Evolutionary conservation across 2,329 filamentous ascomycete genomes (phyloP), one percentile per base, ranked within the genome.

Genomic region (Alternaria consortialis): DNA sequence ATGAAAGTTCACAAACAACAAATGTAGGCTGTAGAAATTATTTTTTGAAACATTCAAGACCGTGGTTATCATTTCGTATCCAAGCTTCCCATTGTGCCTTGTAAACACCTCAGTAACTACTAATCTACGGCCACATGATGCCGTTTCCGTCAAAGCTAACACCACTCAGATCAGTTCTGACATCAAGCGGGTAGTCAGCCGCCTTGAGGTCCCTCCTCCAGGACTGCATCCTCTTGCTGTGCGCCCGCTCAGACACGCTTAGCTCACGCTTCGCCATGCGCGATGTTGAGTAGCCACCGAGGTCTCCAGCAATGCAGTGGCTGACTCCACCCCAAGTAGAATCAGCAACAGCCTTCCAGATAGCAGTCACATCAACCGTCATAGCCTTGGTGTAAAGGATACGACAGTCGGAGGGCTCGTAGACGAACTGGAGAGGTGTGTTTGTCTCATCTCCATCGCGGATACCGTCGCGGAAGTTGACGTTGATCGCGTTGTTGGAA

Each of bases 341-440:
- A 43, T 80, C 77, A 15, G 74, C 76, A 42, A 71, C 76, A 9
- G 80, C 80, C 54, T 80, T 81, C 88, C 88, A 90, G 27, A 86
- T 79, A 7, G 79, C 81, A 2, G 81, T 81, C 2, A 85, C 80
- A 61, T 88, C 81, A 12, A 81, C 77, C 15, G 86, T 77, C 78
- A 87, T 89, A 7, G 82, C 78, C 50, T 82, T 76, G 0, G 88
- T 90, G 64, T 85, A 89, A 67, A 85, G 86, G 25, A 90, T 78
- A 3, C 87, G 81, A 70, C 88, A 90, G 67, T 90, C 86, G 0
- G 88, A 84, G 1, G 86, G 80, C 69, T 89, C 84, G 63, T 87
- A 87, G 3, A 85, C 78, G 69, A 90, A 90, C 56, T 91, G 88
- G 12, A 85, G 71, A n/a, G 88, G 84, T 0, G 80, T 77, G 20